Percentiles rank a stretch among this genome's conserved stretches.
phyloP scores from a whole-genome alignment of 768 basidiomycete species.

The Phylloporus sp. region DNA sequence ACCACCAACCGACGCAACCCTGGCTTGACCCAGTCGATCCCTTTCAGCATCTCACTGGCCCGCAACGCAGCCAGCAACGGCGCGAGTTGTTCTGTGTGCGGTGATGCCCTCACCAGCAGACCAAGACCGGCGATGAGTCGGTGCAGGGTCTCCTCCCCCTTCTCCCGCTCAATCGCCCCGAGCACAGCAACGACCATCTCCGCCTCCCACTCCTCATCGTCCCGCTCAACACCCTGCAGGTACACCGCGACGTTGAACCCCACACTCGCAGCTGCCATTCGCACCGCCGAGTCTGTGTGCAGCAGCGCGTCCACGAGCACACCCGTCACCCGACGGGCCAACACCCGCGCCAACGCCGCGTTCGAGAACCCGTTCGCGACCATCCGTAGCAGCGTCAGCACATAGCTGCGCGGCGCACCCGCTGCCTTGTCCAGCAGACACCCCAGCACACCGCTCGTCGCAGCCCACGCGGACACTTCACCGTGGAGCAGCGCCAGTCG shows the following conservation, averaged over 20 bases:
- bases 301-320: conserved; percentile 66
- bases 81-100: conserved; percentile 54
- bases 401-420: conserved; percentile 46
- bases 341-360: conserved; percentile 32
- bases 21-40: conserved; percentile 43
- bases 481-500: conserved; percentile 70
- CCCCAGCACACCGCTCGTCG: conserved; percentile 32
- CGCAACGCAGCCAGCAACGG: conserved; percentile 71
- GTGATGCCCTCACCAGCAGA: conserved; percentile 71
- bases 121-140: conserved; percentile 78
- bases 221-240: conserved; percentile 48
- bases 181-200: conserved; percentile 83
- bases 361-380: conserved; percentile 65
- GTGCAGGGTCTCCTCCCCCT: conserved; percentile 83
- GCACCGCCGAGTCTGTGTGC: conserved; percentile 61
- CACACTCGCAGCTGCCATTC: conserved; percentile 78
- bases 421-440: conserved; percentile 45
- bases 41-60: conserved; percentile 48
- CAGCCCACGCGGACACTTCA: conserved; percentile 49
- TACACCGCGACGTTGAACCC: conserved; percentile 71
- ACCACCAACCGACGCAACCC: conserved; percentile 61
- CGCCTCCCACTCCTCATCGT: conserved; percentile 79
- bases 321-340: conserved; percentile 46
- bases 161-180: conserved; percentile 72
- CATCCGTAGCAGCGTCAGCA: conserved; percentile 64